A percentile compares a stretch with the other conserved stretches of the same genome.
Conservation (phyloP, 2,329 filamentous ascomycete genomes). For the Aspergillus alliaceus region DNA sequence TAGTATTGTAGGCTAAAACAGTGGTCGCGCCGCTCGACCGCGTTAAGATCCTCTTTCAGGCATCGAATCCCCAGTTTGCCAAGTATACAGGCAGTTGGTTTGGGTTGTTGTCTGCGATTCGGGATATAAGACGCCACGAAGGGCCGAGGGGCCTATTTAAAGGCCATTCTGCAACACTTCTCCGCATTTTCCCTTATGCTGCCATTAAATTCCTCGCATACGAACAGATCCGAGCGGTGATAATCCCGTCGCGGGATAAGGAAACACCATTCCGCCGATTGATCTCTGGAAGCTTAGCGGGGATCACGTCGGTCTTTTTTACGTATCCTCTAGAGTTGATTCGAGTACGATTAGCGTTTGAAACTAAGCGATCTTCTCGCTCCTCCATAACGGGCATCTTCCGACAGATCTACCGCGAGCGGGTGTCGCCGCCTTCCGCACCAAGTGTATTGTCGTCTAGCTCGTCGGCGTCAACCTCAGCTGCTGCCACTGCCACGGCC, state of each 20-base stretch:
- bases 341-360: conserved; percentile 87
- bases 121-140: conserved; percentile 75
- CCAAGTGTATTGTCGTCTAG: conserved; percentile 40
- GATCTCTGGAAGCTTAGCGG: conserved; percentile 51
- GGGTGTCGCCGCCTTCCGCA: conserved; percentile 44
- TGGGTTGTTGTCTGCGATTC: conserved; percentile 78
- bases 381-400: conserved; percentile 76
- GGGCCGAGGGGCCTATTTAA: conserved; percentile 79
- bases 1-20: conserved; percentile 74
- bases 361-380: conserved; percentile 74
- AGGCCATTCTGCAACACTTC: conserved; percentile 88
- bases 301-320: conserved; percentile 89
- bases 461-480: conserved; percentile 38
- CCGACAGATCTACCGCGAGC: conserved; percentile 82
- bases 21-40: conserved; percentile 93
- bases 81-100: conserved; percentile 91
- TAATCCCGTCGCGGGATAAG: conserved; percentile 70
- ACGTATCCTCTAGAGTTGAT: conserved; percentile 95
- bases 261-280: conserved; percentile 76
- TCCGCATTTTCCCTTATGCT: conserved; percentile 95
- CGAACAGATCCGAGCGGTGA: conserved; percentile 80
- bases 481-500: conserved; percentile 40
- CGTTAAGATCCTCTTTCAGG: conserved; percentile 98
- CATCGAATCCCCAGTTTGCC: conserved; percentile 87
- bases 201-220: conserved; percentile 98